Percentiles rank a stretch among this genome's conserved stretches.
Evolutionary conservation across 768 basidiomycete species (phyloP).

Genomic region (Leucosporidium yakuticum): DNA sequence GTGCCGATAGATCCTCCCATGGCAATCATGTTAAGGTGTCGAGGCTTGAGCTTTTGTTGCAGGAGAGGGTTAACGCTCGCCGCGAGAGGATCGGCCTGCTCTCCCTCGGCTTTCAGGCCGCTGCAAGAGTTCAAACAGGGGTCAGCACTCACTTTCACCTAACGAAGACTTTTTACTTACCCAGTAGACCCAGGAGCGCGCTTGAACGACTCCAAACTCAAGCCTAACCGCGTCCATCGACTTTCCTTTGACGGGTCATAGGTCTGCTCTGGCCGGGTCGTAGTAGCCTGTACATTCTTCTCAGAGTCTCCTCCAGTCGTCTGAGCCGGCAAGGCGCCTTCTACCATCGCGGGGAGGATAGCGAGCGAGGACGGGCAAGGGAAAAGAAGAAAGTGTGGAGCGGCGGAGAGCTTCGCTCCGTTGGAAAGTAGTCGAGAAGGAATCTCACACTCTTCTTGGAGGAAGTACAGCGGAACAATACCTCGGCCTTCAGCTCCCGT

Average conservation of each 20-base stretch:
- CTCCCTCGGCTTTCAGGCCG: slow-evolving; percentile 13
- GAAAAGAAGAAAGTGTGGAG: no score
- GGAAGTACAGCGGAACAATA: no score
- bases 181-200: slow-evolving; percentile 44
- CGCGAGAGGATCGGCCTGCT: not conserved
- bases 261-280: not conserved
- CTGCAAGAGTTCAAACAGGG: not conserved
- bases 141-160: not conserved
- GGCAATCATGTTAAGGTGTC: slow-evolving; percentile 41
- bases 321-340: no score
- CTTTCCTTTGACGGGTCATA: slow-evolving; percentile 45
- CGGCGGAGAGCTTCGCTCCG: no score
- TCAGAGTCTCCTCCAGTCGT: no score
- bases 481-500: no score
- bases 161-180: slow-evolving; percentile 9
- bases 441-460: no score
- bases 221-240: slow-evolving; percentile 41
- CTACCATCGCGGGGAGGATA: no score
- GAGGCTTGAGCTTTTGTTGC: slow-evolving; percentile 42
- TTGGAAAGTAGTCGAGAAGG: no score
- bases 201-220: slow-evolving; percentile 45
- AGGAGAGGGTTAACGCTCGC: slow-evolving; percentile 25
- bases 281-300: no score
- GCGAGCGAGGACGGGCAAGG: no score
- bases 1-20: slow-evolving; percentile 44